Percentiles rank a stretch among this genome's conserved stretches.
Conservation (phyloP, 352 stramenopile species). For the Pythium chondricola region DNA sequence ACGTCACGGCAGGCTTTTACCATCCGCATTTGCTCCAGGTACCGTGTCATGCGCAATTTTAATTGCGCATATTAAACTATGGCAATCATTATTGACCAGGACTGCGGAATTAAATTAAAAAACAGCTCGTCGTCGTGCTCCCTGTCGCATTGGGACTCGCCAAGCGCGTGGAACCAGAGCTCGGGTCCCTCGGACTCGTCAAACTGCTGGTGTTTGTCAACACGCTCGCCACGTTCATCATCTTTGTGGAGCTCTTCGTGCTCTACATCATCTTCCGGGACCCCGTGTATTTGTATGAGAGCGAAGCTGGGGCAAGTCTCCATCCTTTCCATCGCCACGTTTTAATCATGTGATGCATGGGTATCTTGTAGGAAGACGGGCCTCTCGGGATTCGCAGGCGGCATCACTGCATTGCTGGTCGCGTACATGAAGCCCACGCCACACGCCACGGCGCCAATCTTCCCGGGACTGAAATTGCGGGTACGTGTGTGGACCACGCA, state of each 20-base stretch:
- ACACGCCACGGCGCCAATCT: conserved; percentile 40
- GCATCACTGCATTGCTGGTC: conserved; percentile 74
- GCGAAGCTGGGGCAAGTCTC: background rate
- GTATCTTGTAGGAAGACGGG: conserved; percentile 40
- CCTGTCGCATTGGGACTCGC: conserved; percentile 57
- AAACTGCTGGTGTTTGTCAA: conserved; percentile 76
- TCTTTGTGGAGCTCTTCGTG: conserved; percentile 76
- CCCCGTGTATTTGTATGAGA: conserved; percentile 63
- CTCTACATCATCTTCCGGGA: conserved; percentile 82
- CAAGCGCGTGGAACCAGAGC: conserved; percentile 71
- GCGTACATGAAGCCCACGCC: conserved; percentile 73
- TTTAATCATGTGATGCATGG: no score
- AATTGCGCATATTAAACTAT: no score
- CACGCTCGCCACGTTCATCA: conserved; percentile 51
- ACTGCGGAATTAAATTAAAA: background rate
- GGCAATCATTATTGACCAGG: background rate
- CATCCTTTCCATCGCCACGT: background rate
- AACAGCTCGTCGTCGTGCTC: conserved; percentile 60
- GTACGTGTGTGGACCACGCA: conserved; percentile 25
- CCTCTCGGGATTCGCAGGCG: conserved; percentile 71
- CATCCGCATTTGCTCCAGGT: conserved; percentile 76
- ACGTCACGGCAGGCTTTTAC: conserved; percentile 82
- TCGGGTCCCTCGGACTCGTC: conserved; percentile 54
- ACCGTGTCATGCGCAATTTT: no score
- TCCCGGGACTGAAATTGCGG: conserved; percentile 56